Percentiles rank a stretch among this genome's conserved stretches.
Evolutionary conservation across 495 filamentous ascomycete species (phyloP).

Genomic region (Filosporella fistucella): DNA sequence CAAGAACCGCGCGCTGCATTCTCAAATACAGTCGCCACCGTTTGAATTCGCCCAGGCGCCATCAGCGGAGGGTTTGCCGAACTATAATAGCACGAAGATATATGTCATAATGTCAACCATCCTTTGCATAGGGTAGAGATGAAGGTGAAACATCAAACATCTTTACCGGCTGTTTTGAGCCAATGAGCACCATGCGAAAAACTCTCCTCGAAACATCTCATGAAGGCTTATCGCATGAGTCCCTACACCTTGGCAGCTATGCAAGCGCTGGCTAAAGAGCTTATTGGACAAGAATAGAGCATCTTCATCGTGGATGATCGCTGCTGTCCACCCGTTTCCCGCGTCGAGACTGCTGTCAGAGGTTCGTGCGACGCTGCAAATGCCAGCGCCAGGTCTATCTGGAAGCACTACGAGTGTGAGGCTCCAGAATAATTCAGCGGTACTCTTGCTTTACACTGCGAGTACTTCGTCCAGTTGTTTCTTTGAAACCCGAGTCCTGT

Average conservation of each 20-base stretch:
- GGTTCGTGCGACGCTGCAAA: conserved; percentile 5
- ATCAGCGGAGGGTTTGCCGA: too few relatives aligned
- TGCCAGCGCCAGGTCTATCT: neutral
- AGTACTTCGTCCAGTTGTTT: conserved; percentile 9
- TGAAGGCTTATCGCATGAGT: conserved; percentile 4
- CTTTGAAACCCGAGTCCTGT: conserved; percentile 10
- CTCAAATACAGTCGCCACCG: too few relatives aligned
- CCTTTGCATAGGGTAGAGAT: neutral
- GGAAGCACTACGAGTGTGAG: conserved; percentile 11
- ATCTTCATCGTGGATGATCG: conserved; percentile 12
- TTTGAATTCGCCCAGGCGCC: too few relatives aligned
- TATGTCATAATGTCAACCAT: too few relatives aligned
- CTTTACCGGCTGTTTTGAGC: conserved; percentile 16
- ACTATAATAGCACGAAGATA: too few relatives aligned
- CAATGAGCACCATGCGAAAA: conserved; percentile 12
- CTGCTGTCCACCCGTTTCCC: conserved; percentile 1
- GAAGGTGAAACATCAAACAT: conserved; percentile 19
- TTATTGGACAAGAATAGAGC: conserved; percentile 10
- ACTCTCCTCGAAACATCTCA: conserved; percentile 7
- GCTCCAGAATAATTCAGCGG: conserved; percentile 14
- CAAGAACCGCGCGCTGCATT: too few relatives aligned
- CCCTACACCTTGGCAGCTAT: conserved; percentile 9
- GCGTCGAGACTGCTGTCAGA: neutral
- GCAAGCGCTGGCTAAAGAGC: conserved; percentile 17
- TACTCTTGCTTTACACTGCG: too few relatives aligned